Conservation (phyloP, 768 basidiomycete genomes). For the Rhodocollybia butyracea region DNA sequence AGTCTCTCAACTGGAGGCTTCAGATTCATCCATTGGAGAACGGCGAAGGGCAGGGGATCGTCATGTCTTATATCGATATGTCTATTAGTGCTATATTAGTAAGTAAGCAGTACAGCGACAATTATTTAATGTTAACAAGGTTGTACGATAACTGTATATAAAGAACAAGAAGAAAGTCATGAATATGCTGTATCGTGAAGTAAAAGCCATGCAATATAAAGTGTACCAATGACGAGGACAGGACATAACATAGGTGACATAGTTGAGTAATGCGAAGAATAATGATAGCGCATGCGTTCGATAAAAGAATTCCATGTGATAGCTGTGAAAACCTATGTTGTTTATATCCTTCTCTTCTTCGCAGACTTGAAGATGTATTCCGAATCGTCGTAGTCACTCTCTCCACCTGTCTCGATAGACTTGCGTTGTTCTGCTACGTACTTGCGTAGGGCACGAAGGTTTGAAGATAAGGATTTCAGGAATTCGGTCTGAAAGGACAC, state of each 20-base stretch:
- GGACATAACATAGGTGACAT: background rate
- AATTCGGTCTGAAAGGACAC: constrained; percentile 55
- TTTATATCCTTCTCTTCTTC: constrained; percentile 2
- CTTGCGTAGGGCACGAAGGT: constrained; percentile 61
- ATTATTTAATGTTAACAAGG: background rate
- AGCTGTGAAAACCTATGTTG: background rate
- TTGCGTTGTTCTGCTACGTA: constrained; percentile 49
- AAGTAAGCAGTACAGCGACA: background rate
- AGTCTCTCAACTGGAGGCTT: background rate
- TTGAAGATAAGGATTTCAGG: constrained; percentile 54
- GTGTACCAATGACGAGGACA: background rate
- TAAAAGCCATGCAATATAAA: too few species aligned
- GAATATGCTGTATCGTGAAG: too few species aligned
- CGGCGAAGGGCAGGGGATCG: constrained; percentile 35
- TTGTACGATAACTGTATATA: background rate
- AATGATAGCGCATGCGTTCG: background rate
- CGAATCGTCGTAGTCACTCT: constrained; percentile 1
- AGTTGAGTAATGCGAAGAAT: background rate
- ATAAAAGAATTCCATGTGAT: background rate
- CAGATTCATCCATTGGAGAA: constrained; percentile 10
- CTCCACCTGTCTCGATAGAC: constrained; percentile 14
- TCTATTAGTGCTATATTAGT: constrained; percentile 16
- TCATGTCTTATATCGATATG: constrained; percentile 37
- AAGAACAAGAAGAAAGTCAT: background rate
- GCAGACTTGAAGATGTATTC: constrained; percentile 2